Conservation (phyloP, 2,329 filamentous ascomycete species). For the Aspergillus fijiensis region DNA sequence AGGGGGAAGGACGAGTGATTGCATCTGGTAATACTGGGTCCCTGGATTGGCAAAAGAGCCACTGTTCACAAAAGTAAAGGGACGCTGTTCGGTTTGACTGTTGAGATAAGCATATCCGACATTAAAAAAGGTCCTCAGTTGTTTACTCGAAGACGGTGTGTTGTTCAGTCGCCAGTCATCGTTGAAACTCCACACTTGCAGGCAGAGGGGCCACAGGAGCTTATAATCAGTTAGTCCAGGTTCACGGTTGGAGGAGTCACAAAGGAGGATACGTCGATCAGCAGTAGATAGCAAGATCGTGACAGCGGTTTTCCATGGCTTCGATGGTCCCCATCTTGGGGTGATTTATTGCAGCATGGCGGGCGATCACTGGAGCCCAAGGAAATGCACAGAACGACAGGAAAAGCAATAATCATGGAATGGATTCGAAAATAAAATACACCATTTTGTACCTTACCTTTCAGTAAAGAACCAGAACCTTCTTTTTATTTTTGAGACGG, state of each 20-base stretch:
- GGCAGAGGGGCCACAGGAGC: slow-evolving; percentile 28
- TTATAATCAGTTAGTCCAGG: slow-evolving; percentile 35
- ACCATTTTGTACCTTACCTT: slow-evolving; percentile 21
- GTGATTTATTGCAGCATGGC: slow-evolving; percentile 39
- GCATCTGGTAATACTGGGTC: slow-evolving; percentile 33
- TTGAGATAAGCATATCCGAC: slow-evolving; percentile 30
- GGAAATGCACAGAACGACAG: slow-evolving; percentile 26
- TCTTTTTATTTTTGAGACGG: slow-evolving; percentile 10
- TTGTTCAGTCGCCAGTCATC: slow-evolving; percentile 29
- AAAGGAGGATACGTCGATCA: slow-evolving; percentile 38
- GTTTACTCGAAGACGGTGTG: slow-evolving; percentile 18
- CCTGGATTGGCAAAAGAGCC: slow-evolving; percentile 11
- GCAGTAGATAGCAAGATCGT: slow-evolving; percentile 36
- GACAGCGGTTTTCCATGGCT: slow-evolving; percentile 39
- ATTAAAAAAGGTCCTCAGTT: slow-evolving; percentile 12
- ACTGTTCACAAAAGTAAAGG: slow-evolving; percentile 25
- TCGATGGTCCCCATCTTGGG: slow-evolving; percentile 34
- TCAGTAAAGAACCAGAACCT: slow-evolving; percentile 8
- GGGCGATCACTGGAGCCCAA: slow-evolving; percentile 38
- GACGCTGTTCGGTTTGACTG: slow-evolving; percentile 19
- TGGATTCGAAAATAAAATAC: slow-evolving; percentile 10
- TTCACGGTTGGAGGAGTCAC: slow-evolving; percentile 40
- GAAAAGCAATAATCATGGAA: slow-evolving; percentile 16
- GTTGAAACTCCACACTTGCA: slow-evolving; percentile 20
- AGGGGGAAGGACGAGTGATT: slow-evolving; percentile 43